Evolutionary conservation across 2,329 filamentous ascomycete genomes (phyloP), one percentile per base, ranked within the genome.

Genomic region (Alternaria viburni): DNA sequence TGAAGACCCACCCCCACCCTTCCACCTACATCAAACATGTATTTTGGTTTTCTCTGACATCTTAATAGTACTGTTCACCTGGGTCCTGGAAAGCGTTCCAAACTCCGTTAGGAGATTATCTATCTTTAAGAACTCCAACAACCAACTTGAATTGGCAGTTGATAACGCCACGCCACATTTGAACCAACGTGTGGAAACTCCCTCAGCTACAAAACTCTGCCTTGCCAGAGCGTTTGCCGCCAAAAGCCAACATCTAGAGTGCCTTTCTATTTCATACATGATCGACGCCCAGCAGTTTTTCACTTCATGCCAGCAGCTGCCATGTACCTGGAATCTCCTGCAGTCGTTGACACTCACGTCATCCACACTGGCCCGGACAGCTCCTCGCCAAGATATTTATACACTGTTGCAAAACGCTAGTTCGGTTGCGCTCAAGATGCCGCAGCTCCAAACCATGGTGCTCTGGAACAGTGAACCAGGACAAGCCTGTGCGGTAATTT

Each of bases 221-320:
- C 59, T 69, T 58, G 59, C 67, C 65, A 58, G 62, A 69, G 62
- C 62, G 51, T 66, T 69, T 64, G 60, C 62, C 60, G 60, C 65
- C 65, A 67, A 68, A 66, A 69, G 65, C 61, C 59, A 66, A 44
- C 62, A 66, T 61, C 60, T 69, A 57, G 67, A 69, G 55, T 62
- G 62, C 62, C 65, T 69, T 64, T 69, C 57, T 62, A 67, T 69
- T 59, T 67, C 67, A 66, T 64, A 69, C 67, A 69, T 67, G 62
- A 69, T 69, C 65, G 67, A 69, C 65, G 67, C 67, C 67, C 65
- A 68, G 59, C 62, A 64, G 62, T 64, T 67, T 59, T 67, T 69
- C 62, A 66, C 60, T 62, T 67, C 65, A 66, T 69, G 67, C 62
- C 65, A 67, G 62, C 65, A 67, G 65, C 57, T 67, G 65, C 65